These are phyloP conservation scores for Euptelea pleiosperma DNA, from an alignment of 164 flowering plant genomes.

Conservation along the genomic window DNA sequence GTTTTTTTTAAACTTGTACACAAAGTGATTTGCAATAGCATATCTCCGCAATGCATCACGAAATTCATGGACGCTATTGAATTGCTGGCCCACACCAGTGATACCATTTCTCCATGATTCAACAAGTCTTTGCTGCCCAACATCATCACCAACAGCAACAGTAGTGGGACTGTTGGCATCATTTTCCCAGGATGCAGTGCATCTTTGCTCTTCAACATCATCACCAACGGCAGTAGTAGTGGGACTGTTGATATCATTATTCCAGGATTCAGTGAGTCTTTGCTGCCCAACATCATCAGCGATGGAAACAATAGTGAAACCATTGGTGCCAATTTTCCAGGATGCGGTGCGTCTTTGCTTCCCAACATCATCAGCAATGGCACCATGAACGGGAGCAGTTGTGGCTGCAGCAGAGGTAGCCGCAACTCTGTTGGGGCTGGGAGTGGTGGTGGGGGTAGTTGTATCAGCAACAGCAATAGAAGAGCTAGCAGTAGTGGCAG, in stretches of 20 bases:
- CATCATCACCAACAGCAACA: slow-evolving; percentile 19
- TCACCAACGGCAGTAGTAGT: slow-evolving; percentile 28
- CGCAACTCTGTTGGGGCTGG: too few relatives aligned
- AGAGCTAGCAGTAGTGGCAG: too few relatives aligned
- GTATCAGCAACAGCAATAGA: slow-evolving; percentile 6
- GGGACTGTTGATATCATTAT: slow-evolving; percentile 36
- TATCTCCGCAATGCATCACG: slow-evolving; percentile 65
- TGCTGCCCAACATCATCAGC: slow-evolving; percentile 27
- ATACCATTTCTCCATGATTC: slow-evolving; percentile 55
- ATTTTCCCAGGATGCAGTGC: slow-evolving; percentile 2
- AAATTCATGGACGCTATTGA: slow-evolving; percentile 53
- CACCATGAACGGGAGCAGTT: slow-evolving; percentile 24
- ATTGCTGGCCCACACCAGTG: slow-evolving; percentile 64
- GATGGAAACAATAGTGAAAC: slow-evolving; percentile 8
- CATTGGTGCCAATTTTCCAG: slow-evolving; percentile 9
- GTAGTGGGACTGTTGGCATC: slow-evolving; percentile 7
- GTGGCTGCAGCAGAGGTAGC: slow-evolving; percentile 4
- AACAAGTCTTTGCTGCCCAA: slow-evolving; percentile 27
- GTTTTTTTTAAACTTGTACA: slow-evolving; percentile 51
- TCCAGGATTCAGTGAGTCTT: slow-evolving; percentile 40
- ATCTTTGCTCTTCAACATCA: slow-evolving; percentile 15
- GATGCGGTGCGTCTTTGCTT: slow-evolving; percentile 10
- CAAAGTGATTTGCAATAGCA: slow-evolving; percentile 66
- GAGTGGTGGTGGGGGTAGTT: background rate
- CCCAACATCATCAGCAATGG: slow-evolving; percentile 24